phyloP scores from a whole-genome alignment of 2,329 filamentous ascomycete genomes.

The Calcarisporium arbuscula region DNA sequence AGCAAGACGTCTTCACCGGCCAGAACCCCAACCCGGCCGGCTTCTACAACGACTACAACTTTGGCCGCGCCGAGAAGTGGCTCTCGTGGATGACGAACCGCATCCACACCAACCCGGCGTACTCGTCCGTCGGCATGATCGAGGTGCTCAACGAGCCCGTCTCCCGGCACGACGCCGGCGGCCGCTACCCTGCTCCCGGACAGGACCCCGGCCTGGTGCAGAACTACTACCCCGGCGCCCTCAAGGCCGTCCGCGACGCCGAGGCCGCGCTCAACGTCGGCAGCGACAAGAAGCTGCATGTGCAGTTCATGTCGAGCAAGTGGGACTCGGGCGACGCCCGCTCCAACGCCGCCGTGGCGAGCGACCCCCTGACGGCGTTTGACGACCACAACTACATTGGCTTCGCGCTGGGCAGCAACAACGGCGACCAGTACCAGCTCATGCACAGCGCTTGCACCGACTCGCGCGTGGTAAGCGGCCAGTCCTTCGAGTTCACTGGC shows the following conservation, averaged over 20 bases:
- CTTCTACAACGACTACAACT: conserved; percentile 52
- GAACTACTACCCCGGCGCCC: conserved; percentile 16
- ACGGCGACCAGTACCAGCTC: conserved; percentile 12
- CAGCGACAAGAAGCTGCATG: conserved; percentile 28
- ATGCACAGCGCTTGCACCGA: conserved; percentile 35
- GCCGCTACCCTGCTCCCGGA: conserved; percentile 17
- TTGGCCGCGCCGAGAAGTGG: conserved; percentile 46
- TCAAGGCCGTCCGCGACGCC: conserved; percentile 17
- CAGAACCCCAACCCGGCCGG: conserved; percentile 27
- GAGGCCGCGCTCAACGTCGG: conserved; percentile 12
- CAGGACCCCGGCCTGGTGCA: conserved; percentile 14
- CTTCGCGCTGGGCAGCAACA: conserved; percentile 8
- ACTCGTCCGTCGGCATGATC: conserved; percentile 52
- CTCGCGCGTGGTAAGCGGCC: conserved; percentile 31
- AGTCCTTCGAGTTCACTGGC: conserved; percentile 40
- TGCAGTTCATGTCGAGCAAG: conserved; percentile 40
- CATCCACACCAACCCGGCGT: conserved; percentile 42
- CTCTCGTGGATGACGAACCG: conserved; percentile 48
- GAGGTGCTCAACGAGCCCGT: conserved; percentile 46
- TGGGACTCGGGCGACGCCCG: conserved; percentile 43
- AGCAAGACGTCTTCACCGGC: conserved; percentile 38
- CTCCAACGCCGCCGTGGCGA: conserved; percentile 7
- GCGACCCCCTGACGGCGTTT: conserved; percentile 42
- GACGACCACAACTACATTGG: conserved; percentile 50
- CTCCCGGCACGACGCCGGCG: conserved; percentile 14